Base-by-base conservation (phyloP, 2,329 filamentous ascomycete genomes). In the Diplodia mutila region DNA sequence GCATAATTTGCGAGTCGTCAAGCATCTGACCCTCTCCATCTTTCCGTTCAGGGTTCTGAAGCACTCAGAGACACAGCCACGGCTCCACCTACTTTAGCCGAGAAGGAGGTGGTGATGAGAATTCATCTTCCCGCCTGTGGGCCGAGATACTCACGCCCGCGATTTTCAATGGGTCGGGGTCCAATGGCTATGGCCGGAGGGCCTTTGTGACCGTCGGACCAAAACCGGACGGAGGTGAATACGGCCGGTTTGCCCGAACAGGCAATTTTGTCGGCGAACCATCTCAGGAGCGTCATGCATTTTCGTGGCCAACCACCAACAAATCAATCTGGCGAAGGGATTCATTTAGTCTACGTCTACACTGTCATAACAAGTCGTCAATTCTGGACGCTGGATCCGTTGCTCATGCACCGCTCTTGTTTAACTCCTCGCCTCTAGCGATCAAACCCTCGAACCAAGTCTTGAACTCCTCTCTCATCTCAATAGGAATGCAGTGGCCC, bases 401-500 rank as follows among this genome's bases (percentile, higher is more conserved):
- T 32, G 9, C n/a, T 51, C 37, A 63, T 51, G 65, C 46, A 11
- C 27, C 21, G 25, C 16, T 51, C 69, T 61, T 59, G 68, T 79
- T 80, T 69, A 88, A 73, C 73, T 78, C 79, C 73, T 85, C 81
- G 4, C 80, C 81, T 74, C 85, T 86, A 54, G 83, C 81, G 14
- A 84, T 78, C 68, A 91, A 83, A 42, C 84, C 85, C 71, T 86
- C 87, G 59, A 94, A 73, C 73, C 90, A 80, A 61, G 79, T 77
- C 72, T 91, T 89, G 74, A 93, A 90, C 84, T 91, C 92, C 53
- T 82, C 76, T 68, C 87, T 83, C 76, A 88, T 85, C 82, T 97
- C 92, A 73, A 91, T 85, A 6, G 91, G 84, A 29, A 93, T 83
- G 42, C 90, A 91, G 78, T 97, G 93, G 0, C 92, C 92, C 77